These are phyloP conservation scores for Quercus rubra DNA, from an alignment of 306 rosid genomes.

Conservation along the genomic window DNA sequence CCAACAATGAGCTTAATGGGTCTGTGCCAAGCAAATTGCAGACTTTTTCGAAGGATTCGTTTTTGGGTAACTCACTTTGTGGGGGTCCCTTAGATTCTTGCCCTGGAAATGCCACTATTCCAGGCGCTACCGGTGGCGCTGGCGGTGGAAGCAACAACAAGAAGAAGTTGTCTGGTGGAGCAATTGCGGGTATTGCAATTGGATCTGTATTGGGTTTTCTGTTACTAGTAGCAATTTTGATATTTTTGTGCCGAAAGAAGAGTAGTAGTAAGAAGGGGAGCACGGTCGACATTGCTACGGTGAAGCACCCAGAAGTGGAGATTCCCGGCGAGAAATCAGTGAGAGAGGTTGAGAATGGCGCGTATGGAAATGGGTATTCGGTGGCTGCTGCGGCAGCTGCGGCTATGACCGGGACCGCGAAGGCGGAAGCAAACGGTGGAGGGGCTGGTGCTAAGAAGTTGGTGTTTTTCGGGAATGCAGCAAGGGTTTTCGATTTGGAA, in stretches of 20 bases:
- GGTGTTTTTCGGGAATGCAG: conserved; percentile 46
- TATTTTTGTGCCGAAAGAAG: conserved; percentile 42
- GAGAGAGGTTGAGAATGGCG: conserved; percentile 36
- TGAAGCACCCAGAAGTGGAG: conserved; percentile 32
- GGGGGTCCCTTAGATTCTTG: conserved; percentile 54
- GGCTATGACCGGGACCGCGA: conserved; percentile 24
- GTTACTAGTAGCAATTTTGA: conserved; percentile 39
- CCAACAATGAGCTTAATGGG: conserved; percentile 49
- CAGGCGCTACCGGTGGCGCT: conserved; percentile 12
- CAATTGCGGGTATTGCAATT: conserved; percentile 56
- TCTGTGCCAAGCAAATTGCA: conserved; percentile 50
- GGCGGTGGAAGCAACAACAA: conserved; percentile 15
- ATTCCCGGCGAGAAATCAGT: conserved; percentile 30
- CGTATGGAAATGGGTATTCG: conserved; percentile 29
- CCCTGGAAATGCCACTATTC: conserved; percentile 21
- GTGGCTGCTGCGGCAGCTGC: conserved; percentile 17
- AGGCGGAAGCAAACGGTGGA: conserved; percentile 18
- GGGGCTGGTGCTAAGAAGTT: conserved; percentile 38
- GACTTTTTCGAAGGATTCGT: conserved; percentile 30
- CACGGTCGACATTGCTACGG: conserved; percentile 33
- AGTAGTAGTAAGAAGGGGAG: conserved; percentile 38
- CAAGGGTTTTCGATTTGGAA: conserved; percentile 56
- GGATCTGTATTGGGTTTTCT: conserved; percentile 49
- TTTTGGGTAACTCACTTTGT: conserved; percentile 51
- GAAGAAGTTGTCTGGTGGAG: conserved; percentile 50